Evolutionary conservation across 75 land plant genomes (phyloP).

Genomic region (Sequoia sempervirens): DNA sequence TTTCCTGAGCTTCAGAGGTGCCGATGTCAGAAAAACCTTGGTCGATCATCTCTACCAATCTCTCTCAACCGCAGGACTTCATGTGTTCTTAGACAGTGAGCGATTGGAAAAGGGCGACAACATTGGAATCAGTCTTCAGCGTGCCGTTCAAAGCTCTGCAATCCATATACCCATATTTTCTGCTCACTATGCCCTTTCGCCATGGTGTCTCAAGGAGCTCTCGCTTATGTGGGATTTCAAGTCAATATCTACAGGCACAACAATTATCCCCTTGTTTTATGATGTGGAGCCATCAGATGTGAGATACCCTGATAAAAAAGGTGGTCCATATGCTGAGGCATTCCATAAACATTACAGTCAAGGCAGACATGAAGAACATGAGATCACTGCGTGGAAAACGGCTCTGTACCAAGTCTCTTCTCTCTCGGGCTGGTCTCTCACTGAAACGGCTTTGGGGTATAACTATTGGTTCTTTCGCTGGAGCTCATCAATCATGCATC

Average conservation of each 20-base stretch:
- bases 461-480: background rate
- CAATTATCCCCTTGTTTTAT: too few relatives aligned
- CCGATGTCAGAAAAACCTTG: background rate
- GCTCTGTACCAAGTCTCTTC: background rate
- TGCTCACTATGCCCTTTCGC: background rate
- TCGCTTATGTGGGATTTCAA: too few relatives aligned
- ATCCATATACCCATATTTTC: background rate
- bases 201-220: background rate
- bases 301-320: background rate
- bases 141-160: background rate
- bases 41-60: background rate
- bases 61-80: background rate
- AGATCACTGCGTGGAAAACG: background rate
- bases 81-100: background rate
- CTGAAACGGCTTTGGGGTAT: background rate
- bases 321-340: background rate
- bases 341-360: background rate
- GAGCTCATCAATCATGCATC: too few relatives aligned
- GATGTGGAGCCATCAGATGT: too few relatives aligned
- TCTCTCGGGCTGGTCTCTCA: background rate
- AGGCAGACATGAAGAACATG: background rate
- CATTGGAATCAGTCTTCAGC: background rate
- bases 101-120: background rate
- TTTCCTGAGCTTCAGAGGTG: background rate
- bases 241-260: too few relatives aligned